Conservation (phyloP, 371 early-diverging fungal species). For the Dentiscutata heterogama region DNA sequence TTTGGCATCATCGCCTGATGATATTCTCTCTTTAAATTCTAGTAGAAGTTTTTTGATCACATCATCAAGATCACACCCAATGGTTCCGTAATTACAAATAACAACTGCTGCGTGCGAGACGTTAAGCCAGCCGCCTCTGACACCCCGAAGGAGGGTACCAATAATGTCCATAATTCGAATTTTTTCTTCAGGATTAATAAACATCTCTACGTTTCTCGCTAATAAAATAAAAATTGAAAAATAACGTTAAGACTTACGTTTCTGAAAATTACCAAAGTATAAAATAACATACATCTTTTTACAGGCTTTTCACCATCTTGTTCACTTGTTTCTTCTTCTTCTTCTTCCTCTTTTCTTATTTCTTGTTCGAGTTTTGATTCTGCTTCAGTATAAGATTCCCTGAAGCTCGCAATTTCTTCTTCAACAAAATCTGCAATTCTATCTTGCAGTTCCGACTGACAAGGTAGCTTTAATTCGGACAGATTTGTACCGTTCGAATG, state of each 20-base stretch:
- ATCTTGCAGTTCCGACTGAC: conserved; percentile 56
- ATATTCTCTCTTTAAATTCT: conserved; percentile 51
- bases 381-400: conserved; percentile 47
- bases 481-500: conserved; percentile 48
- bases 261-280: neutral
- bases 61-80: conserved; percentile 60
- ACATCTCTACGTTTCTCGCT: conserved; percentile 3
- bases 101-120: conserved; percentile 53
- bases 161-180: conserved; percentile 49
- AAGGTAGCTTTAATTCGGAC: conserved; percentile 53
- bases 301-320: conserved; percentile 13
- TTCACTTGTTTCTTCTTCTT: conserved; percentile 35
- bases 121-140: conserved; percentile 56
- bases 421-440: conserved; percentile 54
- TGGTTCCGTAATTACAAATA: conserved; percentile 57
- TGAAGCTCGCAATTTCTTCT: conserved; percentile 53
- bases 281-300: conserved; percentile 1
- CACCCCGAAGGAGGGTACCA: conserved; percentile 56
- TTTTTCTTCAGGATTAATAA: conserved; percentile 31
- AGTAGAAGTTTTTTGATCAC: conserved; percentile 60
- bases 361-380: conserved; percentile 39
- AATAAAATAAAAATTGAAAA: conserved; percentile 3
- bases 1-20: neutral
- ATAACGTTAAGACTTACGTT: neutral
- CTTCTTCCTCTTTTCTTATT: conserved; percentile 27